Conservation (phyloP, 2,329 filamentous ascomycete genomes). For the Catunica adiposa region DNA sequence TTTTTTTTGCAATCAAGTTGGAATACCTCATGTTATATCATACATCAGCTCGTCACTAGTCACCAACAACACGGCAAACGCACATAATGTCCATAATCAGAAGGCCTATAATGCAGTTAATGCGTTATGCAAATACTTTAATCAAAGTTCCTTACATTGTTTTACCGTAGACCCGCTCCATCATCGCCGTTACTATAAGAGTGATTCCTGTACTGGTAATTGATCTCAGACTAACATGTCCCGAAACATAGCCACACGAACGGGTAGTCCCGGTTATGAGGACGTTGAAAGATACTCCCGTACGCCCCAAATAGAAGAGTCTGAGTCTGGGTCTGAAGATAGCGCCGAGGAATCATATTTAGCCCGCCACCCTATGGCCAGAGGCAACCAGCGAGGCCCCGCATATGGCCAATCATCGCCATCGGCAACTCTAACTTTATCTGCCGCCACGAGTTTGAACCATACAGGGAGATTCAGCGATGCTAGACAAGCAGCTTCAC, state of each 20-base stretch:
- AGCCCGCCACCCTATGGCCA: slow-evolving; percentile 5
- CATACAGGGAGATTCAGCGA: slow-evolving; percentile 2
- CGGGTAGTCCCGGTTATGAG: not conserved
- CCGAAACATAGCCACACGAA: not conserved
- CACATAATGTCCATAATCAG: no score
- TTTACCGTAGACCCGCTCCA: no score
- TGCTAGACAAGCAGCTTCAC: slow-evolving; percentile 9
- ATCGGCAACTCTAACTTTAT: slow-evolving; percentile 2
- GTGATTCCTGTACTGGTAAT: no score
- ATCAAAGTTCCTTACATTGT: no score
- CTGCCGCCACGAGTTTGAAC: slow-evolving; percentile 2
- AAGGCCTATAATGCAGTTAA: no score
- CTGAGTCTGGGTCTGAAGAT: slow-evolving; percentile 3
- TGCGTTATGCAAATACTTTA: no score
- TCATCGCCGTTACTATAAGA: no score
- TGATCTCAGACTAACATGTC: no score
- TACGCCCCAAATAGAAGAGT: not conserved
- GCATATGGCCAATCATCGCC: slow-evolving; percentile 4
- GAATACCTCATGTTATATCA: no score
- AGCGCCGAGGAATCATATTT: slow-evolving; percentile 9
- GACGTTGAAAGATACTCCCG: not conserved
- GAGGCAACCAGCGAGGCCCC: slow-evolving; percentile 2
- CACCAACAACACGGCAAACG: no score
- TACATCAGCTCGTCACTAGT: no score
- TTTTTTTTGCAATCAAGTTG: no score